Evolutionary conservation across 345 rosid genomes (phyloP).

Genomic region (Anacardium occidentale): DNA sequence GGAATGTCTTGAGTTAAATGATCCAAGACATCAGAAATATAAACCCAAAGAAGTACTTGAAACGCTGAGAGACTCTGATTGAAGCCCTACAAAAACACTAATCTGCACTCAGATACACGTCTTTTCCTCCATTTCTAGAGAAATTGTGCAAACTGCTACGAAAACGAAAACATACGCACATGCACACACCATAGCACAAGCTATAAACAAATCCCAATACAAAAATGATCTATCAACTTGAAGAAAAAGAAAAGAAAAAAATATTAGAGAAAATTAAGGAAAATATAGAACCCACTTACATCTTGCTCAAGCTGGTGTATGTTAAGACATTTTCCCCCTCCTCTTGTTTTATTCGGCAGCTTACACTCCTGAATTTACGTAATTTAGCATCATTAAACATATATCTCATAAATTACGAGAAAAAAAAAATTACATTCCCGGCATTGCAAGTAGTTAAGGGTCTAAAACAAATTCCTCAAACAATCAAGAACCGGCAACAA

Average conservation of each 20-base stretch:
- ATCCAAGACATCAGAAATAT: slow-evolving; percentile 12
- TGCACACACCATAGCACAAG: neutral
- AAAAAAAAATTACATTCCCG: neutral
- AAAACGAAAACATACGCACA: neutral
- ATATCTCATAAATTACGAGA: neutral
- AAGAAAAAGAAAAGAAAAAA: neutral
- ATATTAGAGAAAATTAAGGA: neutral
- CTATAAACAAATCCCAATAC: neutral
- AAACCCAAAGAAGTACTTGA: neutral
- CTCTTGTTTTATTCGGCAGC: slow-evolving; percentile 33
- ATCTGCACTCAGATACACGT: neutral
- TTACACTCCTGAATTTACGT: slow-evolving; percentile 35
- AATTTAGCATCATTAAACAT: neutral
- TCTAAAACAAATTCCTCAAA: neutral
- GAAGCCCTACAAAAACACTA: too few species aligned
- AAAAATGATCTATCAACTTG: neutral
- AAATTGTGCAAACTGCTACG: neutral
- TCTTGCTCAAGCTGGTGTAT: slow-evolving; percentile 82
- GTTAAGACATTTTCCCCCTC: slow-evolving; percentile 43
- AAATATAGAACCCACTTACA: slow-evolving; percentile 43
- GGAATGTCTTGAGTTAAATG: neutral
- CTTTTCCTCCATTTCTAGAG: neutral
- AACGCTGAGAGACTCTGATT: neutral
- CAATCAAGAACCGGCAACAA: neutral
- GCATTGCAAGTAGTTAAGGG: neutral